Conservation (phyloP, 2,329 filamentous ascomycete species). For the Rugonectria rugulosa region DNA sequence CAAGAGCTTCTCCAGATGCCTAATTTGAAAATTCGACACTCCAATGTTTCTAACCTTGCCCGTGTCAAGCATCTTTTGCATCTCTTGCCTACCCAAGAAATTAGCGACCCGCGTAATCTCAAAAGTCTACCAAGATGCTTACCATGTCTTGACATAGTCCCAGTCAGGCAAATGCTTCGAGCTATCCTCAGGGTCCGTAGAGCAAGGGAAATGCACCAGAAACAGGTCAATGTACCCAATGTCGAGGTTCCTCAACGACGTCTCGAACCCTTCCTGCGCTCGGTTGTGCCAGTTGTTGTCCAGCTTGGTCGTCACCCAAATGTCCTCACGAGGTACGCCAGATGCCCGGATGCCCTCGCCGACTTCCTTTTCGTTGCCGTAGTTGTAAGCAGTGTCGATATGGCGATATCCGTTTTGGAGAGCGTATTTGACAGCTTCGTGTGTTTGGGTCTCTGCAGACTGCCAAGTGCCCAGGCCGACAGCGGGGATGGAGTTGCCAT, state of each 20-base stretch:
- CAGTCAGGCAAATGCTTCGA: constrained; percentile 33
- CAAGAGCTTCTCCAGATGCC: constrained; percentile 78
- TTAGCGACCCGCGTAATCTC: not conserved
- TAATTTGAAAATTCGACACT: constrained; percentile 83
- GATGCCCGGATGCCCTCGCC: constrained; percentile 56
- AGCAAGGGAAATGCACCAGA: constrained; percentile 42
- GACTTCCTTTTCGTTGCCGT: constrained; percentile 67
- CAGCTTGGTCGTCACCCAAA: constrained; percentile 73
- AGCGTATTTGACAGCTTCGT: constrained; percentile 63
- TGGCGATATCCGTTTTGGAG: constrained; percentile 65
- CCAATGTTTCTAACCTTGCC: constrained; percentile 80
- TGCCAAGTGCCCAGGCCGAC: constrained; percentile 28
- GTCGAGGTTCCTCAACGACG: constrained; percentile 58
- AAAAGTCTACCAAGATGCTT: not conserved
- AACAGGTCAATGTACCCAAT: constrained; percentile 65
- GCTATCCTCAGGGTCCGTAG: constrained; percentile 19
- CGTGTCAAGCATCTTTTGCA: constrained; percentile 70
- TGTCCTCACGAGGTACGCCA: constrained; percentile 58
- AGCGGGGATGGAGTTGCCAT: constrained; percentile 16
- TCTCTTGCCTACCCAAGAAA: constrained; percentile 53
- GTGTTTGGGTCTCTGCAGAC: constrained; percentile 58
- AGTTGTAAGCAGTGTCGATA: constrained; percentile 68
- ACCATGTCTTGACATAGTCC: constrained; percentile 25
- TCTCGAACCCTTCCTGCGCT: constrained; percentile 63
- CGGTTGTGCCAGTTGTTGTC: constrained; percentile 70